These are phyloP conservation scores for Gyromitra esculenta DNA, from an alignment of 2,329 filamentous ascomycete genomes.

Conservation along the genomic window DNA sequence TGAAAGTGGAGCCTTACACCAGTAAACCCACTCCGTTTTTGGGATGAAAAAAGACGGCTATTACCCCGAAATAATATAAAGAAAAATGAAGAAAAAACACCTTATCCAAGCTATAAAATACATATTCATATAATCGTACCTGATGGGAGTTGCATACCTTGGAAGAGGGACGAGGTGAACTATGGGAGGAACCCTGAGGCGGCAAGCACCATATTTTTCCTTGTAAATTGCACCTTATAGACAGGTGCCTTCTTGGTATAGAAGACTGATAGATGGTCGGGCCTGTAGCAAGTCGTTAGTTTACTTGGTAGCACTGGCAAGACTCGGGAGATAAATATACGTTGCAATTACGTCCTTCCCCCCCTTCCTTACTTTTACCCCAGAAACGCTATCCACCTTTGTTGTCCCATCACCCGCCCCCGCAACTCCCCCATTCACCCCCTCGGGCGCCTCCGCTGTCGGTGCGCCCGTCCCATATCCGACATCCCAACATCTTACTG, in stretches of 20 bases:
- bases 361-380: conserved; percentile 64
- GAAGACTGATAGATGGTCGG: conserved; percentile 94
- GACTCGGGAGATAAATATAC: conserved; percentile 58
- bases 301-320: conserved; percentile 58
- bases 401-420: conserved; percentile 60
- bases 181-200: conserved; percentile 52
- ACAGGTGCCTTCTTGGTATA: conserved; percentile 96
- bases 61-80: conserved; percentile 1
- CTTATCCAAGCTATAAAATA: conserved; percentile 19
- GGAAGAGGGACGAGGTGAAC: not conserved
- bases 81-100: conserved; percentile 22
- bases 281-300: conserved; percentile 68
- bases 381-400: conserved; percentile 63
- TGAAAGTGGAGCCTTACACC: conserved; percentile 3
- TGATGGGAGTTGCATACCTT: not conserved
- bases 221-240: conserved; percentile 89
- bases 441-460: conserved; percentile 65
- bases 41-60: conserved; percentile 10
- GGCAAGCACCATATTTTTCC: conserved; percentile 92
- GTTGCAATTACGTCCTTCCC: conserved; percentile 62
- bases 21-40: conserved; percentile 6
- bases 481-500: conserved; percentile 93
- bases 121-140: conserved; percentile 19
- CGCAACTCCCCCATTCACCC: conserved; percentile 61
- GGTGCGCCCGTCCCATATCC: conserved; percentile 72